Percentiles rank a stretch among this genome's conserved stretches.
phyloP scores from a whole-genome alignment of 2,329 filamentous ascomycete species.

The Aspergillus pseudotamarii region DNA sequence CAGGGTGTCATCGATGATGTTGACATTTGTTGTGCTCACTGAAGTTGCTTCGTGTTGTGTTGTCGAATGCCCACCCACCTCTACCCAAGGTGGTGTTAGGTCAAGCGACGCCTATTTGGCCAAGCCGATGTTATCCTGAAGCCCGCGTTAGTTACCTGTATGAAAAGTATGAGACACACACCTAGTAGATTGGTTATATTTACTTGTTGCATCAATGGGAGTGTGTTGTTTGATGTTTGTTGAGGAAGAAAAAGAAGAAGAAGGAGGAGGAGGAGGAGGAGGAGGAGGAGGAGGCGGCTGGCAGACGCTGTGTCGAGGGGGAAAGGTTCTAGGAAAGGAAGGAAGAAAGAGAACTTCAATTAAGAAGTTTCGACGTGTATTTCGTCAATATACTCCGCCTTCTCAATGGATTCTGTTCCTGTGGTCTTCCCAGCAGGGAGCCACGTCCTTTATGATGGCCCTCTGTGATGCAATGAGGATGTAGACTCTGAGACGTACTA shows the following conservation, averaged over 20 bases:
- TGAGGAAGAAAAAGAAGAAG: background rate
- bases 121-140: background rate
- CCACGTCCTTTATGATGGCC: background rate
- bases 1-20: background rate
- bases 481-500: background rate
- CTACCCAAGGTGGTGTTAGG: background rate
- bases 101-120: background rate
- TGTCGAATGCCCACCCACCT: background rate
- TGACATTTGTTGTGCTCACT: background rate
- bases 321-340: background rate
- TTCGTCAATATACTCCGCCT: background rate
- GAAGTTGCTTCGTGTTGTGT: background rate
- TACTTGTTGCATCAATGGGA: background rate
- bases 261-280: background rate
- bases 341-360: background rate
- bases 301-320: background rate
- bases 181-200: background rate
- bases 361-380: background rate
- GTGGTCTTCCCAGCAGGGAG: background rate
- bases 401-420: background rate
- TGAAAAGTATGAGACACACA: background rate
- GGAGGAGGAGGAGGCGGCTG: background rate
- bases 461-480: background rate
- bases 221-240: background rate
- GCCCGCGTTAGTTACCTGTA: background rate